These are phyloP conservation scores for Rossbeevera mucosa DNA, from an alignment of 768 basidiomycete species.

Conservation along the genomic window DNA sequence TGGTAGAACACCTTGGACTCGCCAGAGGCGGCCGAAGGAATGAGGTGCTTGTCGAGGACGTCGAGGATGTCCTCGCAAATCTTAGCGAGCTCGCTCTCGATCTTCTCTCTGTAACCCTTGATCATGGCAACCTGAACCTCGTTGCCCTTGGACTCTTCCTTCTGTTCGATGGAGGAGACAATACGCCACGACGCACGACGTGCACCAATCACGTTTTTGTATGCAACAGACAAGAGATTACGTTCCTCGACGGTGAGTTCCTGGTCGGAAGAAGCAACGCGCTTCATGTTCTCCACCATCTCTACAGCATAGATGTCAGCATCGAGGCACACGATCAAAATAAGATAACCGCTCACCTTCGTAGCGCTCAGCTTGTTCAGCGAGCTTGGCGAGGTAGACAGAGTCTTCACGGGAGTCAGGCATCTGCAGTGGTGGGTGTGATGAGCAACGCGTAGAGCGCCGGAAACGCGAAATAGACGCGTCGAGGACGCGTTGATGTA, in stretches of 20 bases:
- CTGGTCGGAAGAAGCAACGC: slow-evolving; percentile 94
- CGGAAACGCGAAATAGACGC: slow-evolving; percentile 29
- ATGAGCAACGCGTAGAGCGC: slow-evolving; percentile 17
- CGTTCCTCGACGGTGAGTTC: slow-evolving; percentile 98
- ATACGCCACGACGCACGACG: slow-evolving; percentile 98
- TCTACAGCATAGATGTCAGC: slow-evolving; percentile 41
- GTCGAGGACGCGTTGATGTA: slow-evolving; percentile 35
- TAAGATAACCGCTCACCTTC: slow-evolving; percentile 57
- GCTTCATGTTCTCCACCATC: slow-evolving; percentile 99
- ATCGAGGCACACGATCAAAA: slow-evolving; percentile 12
- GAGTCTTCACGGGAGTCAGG: slow-evolving; percentile 85
- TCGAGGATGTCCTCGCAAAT: slow-evolving; percentile 99
- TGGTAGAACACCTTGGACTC: slow-evolving; percentile 99
- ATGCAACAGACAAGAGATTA: slow-evolving; percentile 94
- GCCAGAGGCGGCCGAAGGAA: slow-evolving; percentile 92
- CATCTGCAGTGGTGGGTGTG: slow-evolving; percentile 46
- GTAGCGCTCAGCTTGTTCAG: slow-evolving; percentile 99
- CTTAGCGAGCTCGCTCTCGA: slow-evolving; percentile 92
- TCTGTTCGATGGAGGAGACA: slow-evolving; percentile 97
- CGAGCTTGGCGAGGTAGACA: slow-evolving; percentile 99
- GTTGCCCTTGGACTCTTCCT: slow-evolving; percentile 98
- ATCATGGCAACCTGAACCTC: slow-evolving; percentile 95
- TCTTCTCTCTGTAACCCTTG: slow-evolving; percentile 97
- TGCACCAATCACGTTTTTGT: slow-evolving; percentile 99
- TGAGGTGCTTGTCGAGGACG: slow-evolving; percentile 96